Conservation (phyloP, 2,329 filamentous ascomycete genomes). For the Pseudocercospora fuligena region DNA sequence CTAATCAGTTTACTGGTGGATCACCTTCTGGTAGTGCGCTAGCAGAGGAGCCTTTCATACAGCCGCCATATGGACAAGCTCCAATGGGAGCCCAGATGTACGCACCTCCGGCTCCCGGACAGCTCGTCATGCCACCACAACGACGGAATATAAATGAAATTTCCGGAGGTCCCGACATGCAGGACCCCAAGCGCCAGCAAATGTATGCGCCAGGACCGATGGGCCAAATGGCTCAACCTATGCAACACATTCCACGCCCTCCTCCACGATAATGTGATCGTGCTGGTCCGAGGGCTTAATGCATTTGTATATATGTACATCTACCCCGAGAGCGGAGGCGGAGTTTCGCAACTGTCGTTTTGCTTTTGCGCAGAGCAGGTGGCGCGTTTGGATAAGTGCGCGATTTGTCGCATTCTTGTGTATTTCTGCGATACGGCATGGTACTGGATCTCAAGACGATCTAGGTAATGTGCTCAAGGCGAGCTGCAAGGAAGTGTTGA, state of each 20-base stretch:
- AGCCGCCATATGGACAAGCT: constrained; percentile 47
- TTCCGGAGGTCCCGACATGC: constrained; percentile 56
- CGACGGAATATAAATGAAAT: constrained; percentile 67
- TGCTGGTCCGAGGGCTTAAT: constrained; percentile 3
- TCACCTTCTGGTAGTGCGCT: constrained; percentile 57
- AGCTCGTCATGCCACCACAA: constrained; percentile 41
- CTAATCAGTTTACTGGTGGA: constrained; percentile 62
- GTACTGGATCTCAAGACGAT: constrained; percentile 5
- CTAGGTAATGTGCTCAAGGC: constrained; percentile 6
- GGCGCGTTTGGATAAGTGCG: constrained; percentile 4
- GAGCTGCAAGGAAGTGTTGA: constrained; percentile 8
- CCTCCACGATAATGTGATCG: constrained; percentile 23
- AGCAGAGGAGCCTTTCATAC: constrained; percentile 52
- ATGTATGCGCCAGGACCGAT: constrained; percentile 54
- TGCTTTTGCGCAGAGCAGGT: neutral
- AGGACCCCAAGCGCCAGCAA: constrained; percentile 62
- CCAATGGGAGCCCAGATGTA: constrained; percentile 39
- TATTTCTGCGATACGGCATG: neutral
- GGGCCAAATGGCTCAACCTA: constrained; percentile 48
- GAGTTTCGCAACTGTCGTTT: neutral
- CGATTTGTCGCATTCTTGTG: constrained; percentile 1
- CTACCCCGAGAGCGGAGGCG: constrained; percentile 11
- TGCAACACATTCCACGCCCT: constrained; percentile 28
- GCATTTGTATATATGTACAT: constrained; percentile 32
- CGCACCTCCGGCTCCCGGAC: constrained; percentile 45